Conservation (phyloP, 2,329 filamentous ascomycete species). For the Triangularia setosa region DNA sequence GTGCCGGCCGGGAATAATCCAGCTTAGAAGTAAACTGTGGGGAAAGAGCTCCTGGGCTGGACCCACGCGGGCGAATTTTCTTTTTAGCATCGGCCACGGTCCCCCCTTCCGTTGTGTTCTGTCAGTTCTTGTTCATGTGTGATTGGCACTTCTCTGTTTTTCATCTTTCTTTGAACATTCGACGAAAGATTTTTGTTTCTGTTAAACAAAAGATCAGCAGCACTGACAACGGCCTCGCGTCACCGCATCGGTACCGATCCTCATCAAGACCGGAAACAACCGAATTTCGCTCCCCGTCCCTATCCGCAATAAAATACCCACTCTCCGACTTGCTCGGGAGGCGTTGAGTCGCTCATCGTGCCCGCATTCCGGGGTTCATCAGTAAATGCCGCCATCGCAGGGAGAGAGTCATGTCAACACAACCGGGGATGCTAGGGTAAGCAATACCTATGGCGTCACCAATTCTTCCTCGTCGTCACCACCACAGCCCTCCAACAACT, state of each 20-base stretch:
- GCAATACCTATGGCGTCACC: constrained; percentile 2
- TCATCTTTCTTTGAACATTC: background rate
- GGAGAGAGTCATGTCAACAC: background rate
- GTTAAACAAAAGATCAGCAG: background rate
- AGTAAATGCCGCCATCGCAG: constrained; percentile 5
- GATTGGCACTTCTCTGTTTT: background rate
- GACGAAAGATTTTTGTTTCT: background rate
- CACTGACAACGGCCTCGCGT: background rate
- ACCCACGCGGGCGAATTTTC: constrained; percentile 1
- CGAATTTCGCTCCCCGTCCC: background rate
- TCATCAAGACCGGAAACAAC: background rate
- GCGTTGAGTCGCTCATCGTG: background rate
- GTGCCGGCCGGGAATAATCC: background rate
- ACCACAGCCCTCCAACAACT: constrained; percentile 1
- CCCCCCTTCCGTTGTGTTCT: background rate
- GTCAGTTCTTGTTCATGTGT: background rate
- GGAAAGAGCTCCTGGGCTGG: background rate
- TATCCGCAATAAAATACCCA: background rate
- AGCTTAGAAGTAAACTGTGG: background rate
- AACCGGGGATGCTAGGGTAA: constrained; percentile 4
- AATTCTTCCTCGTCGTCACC: background rate
- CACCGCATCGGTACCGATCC: background rate
- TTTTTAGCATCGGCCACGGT: background rate
- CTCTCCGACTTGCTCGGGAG: background rate
- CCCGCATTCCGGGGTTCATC: background rate